These are phyloP conservation scores for Penicillium sp. DNA, from an alignment of 2,329 filamentous ascomycete species.

Conservation along the genomic window DNA sequence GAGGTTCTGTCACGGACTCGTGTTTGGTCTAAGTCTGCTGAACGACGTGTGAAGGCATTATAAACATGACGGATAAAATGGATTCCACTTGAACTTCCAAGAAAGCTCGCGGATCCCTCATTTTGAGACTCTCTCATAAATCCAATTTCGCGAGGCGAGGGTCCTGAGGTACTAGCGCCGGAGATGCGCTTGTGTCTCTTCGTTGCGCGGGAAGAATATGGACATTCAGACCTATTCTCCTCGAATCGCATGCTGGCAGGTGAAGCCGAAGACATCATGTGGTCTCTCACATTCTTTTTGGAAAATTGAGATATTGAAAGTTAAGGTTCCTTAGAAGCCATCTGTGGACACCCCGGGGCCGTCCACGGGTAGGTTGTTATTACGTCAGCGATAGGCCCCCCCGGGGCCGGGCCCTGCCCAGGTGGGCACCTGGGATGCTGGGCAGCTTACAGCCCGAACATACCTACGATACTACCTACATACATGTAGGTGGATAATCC, in stretches of 20 bases:
- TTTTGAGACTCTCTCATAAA: slow-evolving; percentile 53
- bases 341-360: not conserved
- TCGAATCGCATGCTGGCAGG: slow-evolving; percentile 13
- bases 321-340: not conserved
- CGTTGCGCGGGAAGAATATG: slow-evolving; percentile 18
- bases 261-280: slow-evolving; percentile 16
- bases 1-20: slow-evolving; percentile 40
- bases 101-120: slow-evolving; percentile 51
- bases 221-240: slow-evolving; percentile 16
- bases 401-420: too few relatives aligned
- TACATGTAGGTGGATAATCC: too few relatives aligned
- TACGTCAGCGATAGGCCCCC: not conserved
- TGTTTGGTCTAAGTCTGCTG: slow-evolving; percentile 28
- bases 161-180: slow-evolving; percentile 12
- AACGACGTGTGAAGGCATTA: slow-evolving; percentile 44
- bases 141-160: slow-evolving; percentile 43
- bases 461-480: too few relatives aligned
- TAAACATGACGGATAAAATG: slow-evolving; percentile 58
- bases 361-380: not conserved
- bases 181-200: slow-evolving; percentile 30
- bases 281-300: slow-evolving; percentile 1
- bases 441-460: too few relatives aligned
- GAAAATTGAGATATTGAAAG: not conserved
- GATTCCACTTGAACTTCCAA: slow-evolving; percentile 59
- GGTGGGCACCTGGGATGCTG: too few relatives aligned